Evolutionary conservation across 225 moss, liverwort and hornwort genomes (phyloP).

Genomic region (Pleurozium schreberi): DNA sequence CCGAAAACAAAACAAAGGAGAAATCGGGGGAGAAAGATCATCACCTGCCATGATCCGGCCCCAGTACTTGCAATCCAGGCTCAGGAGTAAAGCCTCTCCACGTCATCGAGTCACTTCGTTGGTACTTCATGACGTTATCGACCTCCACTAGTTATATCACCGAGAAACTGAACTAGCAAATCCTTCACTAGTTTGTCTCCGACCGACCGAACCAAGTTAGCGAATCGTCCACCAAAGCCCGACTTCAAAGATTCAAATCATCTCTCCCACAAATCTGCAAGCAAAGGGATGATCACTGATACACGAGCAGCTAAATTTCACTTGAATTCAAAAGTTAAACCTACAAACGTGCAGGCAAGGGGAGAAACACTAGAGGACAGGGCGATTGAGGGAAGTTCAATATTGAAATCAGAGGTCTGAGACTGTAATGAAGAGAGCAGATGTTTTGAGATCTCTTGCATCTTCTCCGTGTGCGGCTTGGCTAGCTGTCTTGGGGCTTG

Average conservation of each 20-base stretch:
- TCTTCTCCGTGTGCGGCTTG: not conserved
- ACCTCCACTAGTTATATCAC: not conserved
- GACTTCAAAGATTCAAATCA: not conserved
- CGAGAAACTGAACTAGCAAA: not conserved
- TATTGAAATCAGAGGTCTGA: not conserved
- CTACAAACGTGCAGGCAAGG: not conserved
- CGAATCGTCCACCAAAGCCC: not conserved
- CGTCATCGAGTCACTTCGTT: constrained; percentile 4
- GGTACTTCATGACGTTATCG: not conserved
- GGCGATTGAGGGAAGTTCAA: not conserved
- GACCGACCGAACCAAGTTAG: not conserved
- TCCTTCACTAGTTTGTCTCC: not conserved
- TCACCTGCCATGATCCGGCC: not conserved
- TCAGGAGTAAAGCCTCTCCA: constrained; percentile 1
- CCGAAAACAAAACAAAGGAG: not conserved
- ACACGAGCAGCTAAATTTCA: not conserved
- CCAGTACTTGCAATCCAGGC: not conserved
- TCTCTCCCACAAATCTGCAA: not conserved
- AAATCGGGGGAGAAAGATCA: not conserved
- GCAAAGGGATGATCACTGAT: not conserved
- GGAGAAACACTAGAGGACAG: not conserved
- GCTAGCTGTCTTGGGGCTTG: not conserved
- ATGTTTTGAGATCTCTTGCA: not conserved
- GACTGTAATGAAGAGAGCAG: not conserved
- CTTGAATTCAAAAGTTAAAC: not conserved